Percentiles rank a stretch among this genome's conserved stretches.
Conservation (phyloP, 495 filamentous ascomycete species). For the Sphaerosporella brunnea region DNA sequence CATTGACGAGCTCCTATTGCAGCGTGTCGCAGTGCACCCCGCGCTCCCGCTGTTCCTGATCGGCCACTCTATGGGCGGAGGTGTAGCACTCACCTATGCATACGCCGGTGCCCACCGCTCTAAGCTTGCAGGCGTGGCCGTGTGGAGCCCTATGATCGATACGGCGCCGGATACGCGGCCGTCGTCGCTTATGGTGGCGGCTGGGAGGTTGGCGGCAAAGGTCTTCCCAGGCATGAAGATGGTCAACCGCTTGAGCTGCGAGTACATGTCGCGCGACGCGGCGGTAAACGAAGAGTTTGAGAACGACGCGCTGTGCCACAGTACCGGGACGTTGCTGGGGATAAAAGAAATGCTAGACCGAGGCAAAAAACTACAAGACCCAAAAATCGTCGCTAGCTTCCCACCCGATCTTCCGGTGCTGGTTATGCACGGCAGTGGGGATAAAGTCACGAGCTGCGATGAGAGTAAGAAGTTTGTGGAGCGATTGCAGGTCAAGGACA, state of each 20-base stretch:
- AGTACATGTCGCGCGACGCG: constrained; percentile 45
- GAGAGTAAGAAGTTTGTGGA: constrained; percentile 35
- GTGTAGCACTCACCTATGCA: constrained; percentile 41
- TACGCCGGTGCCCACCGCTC: constrained; percentile 20
- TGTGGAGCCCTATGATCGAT: constrained; percentile 48
- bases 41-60: constrained; percentile 58
- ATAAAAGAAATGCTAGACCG: constrained; percentile 59
- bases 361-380: constrained; percentile 29
- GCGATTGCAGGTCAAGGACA: constrained; percentile 38
- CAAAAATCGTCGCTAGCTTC: constrained; percentile 26
- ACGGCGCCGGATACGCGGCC: constrained; percentile 48
- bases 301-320: constrained; percentile 51
- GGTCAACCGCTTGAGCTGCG: constrained; percentile 40
- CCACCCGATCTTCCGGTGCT: constrained; percentile 31
- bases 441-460: constrained; percentile 27
- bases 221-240: constrained; percentile 42
- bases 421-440: constrained; percentile 49
- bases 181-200: constrained; percentile 34
- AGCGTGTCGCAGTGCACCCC: constrained; percentile 25
- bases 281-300: constrained; percentile 36
- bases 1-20: constrained; percentile 48
- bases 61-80: constrained; percentile 71
- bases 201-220: constrained; percentile 43
- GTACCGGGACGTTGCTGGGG: constrained; percentile 63
- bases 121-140: constrained; percentile 24